A percentile compares a stretch with the other conserved stretches of the same genome.
Evolutionary conservation across 176 grass and related monocot species (phyloP).

Genomic region (Cocos nucifera): DNA sequence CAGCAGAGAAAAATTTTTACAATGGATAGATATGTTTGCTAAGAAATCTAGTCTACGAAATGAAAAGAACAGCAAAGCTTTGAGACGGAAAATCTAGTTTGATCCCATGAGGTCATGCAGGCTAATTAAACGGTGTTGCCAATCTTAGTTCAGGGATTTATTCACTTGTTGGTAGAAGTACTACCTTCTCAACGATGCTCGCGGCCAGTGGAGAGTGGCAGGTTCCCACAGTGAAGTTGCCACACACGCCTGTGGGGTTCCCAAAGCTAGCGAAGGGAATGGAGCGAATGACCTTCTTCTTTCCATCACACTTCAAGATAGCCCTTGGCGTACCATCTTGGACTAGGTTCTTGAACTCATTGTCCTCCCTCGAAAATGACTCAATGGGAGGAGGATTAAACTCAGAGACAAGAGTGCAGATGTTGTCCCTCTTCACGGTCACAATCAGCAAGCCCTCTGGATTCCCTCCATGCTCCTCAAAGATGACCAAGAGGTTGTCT

Average conservation of each 20-base stretch:
- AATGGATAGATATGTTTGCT: no score
- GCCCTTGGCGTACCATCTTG: slow-evolving; percentile 45
- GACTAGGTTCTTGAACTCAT: slow-evolving; percentile 31
- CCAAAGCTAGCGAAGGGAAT: slow-evolving; percentile 81
- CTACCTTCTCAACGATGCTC: slow-evolving; percentile 54
- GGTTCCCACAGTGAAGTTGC: slow-evolving; percentile 52
- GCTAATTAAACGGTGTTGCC: no score
- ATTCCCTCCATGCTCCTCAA: slow-evolving; percentile 77
- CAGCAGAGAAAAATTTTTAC: no score
- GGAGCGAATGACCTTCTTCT: slow-evolving; percentile 61
- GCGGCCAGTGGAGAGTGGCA: slow-evolving; percentile 49
- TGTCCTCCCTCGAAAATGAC: slow-evolving; percentile 40
- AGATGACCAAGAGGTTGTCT: slow-evolving; percentile 67
- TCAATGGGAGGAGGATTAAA: slow-evolving; percentile 46
- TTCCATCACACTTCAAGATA: slow-evolving; percentile 39
- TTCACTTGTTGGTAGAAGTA: neutral
- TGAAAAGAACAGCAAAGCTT: no score
- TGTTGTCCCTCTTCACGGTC: slow-evolving; percentile 72
- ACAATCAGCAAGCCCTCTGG: slow-evolving; percentile 45
- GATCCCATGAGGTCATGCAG: no score
- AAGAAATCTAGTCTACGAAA: neutral
- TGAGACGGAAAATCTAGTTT: no score
- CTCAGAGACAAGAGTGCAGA: slow-evolving; percentile 59
- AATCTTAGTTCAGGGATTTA: no score
- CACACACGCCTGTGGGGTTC: slow-evolving; percentile 60